These are phyloP conservation scores for Didymella lethalis DNA, from an alignment of 2,329 filamentous ascomycete genomes.

Conservation along the genomic window DNA sequence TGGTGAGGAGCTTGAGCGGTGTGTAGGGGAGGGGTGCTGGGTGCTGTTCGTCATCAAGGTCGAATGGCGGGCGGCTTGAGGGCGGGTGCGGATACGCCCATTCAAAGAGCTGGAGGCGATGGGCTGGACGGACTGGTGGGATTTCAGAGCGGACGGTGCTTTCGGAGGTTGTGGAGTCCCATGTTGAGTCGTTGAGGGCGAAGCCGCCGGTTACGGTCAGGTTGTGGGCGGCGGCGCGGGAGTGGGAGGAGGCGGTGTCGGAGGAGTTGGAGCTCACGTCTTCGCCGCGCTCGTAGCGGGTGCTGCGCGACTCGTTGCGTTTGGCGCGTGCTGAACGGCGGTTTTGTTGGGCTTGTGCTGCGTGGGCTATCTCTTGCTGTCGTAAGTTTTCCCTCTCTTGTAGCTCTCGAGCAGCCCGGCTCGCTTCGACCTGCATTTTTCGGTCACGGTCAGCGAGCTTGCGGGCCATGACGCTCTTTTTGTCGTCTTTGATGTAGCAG, in stretches of 20 bases:
- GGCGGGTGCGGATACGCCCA: conserved; percentile 35
- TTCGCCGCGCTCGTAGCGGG: conserved; percentile 23
- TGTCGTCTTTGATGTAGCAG: conserved; percentile 43
- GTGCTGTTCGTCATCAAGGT: conserved; percentile 7
- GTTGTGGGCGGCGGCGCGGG: conserved; percentile 6
- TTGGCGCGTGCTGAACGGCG: conserved; percentile 15
- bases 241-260: conserved; percentile 14
- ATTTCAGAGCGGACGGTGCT: conserved; percentile 4
- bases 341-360: conserved; percentile 12
- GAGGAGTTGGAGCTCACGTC: conserved; percentile 28
- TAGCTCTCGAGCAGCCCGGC: conserved; percentile 19
- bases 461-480: conserved; percentile 40
- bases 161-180: conserved; percentile 32
- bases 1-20: conserved; percentile 36
- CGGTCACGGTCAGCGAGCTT: conserved; percentile 26
- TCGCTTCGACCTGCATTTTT: conserved; percentile 8
- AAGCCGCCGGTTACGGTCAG: conserved; percentile 21
- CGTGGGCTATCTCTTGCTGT: conserved; percentile 16
- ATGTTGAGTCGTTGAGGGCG: conserved; percentile 30
- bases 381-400: conserved; percentile 21
- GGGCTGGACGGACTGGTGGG: conserved; percentile 18
- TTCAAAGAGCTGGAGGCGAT: conserved; percentile 38
- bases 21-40: conserved; percentile 34
- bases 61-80: not conserved
- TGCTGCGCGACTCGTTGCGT: conserved; percentile 20